A percentile compares a stretch with the other conserved stretches of the same genome.
Conservation (phyloP, 768 basidiomycete genomes). For the Tulasnella sp. region DNA sequence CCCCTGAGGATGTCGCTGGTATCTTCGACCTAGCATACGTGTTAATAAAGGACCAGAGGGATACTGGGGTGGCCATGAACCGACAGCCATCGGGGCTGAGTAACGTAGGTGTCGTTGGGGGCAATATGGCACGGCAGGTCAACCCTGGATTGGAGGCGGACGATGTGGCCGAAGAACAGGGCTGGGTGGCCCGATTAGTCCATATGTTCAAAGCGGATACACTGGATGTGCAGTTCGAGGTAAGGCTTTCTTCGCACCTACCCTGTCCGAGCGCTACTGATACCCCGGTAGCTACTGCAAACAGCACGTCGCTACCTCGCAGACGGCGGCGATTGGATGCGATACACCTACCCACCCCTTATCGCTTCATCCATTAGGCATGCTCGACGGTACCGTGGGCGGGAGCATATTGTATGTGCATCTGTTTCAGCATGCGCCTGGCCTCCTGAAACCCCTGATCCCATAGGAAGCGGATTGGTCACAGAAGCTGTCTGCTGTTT, state of each 20-base stretch:
- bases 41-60: slow-evolving; percentile 12
- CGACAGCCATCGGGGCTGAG: background rate
- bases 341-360: slow-evolving; percentile 92
- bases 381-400: slow-evolving; percentile 78
- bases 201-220: slow-evolving; percentile 87
- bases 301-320: slow-evolving; percentile 82
- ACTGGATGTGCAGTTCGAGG: slow-evolving; percentile 81
- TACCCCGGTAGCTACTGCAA: slow-evolving; percentile 58
- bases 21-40: slow-evolving; percentile 89
- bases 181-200: slow-evolving; percentile 97
- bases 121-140: no score
- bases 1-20: slow-evolving; percentile 86
- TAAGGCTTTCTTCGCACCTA: slow-evolving; percentile 27
- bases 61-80: slow-evolving; percentile 10
- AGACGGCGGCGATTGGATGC: slow-evolving; percentile 86
- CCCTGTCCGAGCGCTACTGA: background rate
- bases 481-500: slow-evolving; percentile 68
- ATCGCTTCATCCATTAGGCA: slow-evolving; percentile 90
- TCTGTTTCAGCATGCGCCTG: background rate
- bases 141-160: slow-evolving; percentile 59
- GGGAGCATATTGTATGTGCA: slow-evolving; percentile 49
- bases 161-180: slow-evolving; percentile 96
- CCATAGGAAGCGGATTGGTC: slow-evolving; percentile 79
- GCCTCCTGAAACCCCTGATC: background rate
- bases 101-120: no score